A percentile compares a stretch with the other conserved stretches of the same genome.
Conservation (phyloP, 768 basidiomycete genomes). For the Pulveroboletus sp. region DNA sequence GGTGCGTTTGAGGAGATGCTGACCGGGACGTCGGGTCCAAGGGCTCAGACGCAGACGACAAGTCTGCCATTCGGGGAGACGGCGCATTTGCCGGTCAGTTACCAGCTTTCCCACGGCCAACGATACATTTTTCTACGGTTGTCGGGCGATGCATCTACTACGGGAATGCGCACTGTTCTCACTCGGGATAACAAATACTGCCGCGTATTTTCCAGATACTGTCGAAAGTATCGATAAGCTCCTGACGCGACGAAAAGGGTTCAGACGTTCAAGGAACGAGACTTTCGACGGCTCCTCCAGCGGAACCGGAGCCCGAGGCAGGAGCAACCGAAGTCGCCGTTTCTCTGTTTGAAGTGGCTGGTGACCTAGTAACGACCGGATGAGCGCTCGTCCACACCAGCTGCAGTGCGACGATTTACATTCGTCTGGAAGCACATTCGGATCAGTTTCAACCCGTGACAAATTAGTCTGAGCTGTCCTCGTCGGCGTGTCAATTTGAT, state of each 20-base stretch:
- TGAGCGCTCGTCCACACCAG: background rate
- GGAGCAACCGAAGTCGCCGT: background rate
- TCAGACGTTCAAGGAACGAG: constrained; percentile 8
- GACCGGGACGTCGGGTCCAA: constrained; percentile 12
- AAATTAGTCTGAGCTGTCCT: background rate
- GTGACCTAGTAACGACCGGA: constrained; percentile 3
- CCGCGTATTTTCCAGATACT: background rate
- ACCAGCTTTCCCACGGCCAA: constrained; percentile 16
- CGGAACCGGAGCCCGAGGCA: constrained; percentile 1
- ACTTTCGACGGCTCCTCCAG: background rate
- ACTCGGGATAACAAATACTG: background rate
- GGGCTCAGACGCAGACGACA: constrained; percentile 19
- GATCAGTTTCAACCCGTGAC: background rate
- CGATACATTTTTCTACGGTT: constrained; percentile 6
- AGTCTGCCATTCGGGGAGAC: constrained; percentile 29
- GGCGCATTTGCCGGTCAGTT: background rate
- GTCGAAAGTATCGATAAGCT: background rate
- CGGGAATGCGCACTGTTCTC: constrained; percentile 7
- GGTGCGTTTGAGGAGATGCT: constrained; percentile 9
- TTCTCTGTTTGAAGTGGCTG: background rate
- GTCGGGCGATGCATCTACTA: constrained; percentile 9
- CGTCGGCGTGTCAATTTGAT: background rate
- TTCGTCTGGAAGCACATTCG: background rate
- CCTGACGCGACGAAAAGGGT: constrained; percentile 9
- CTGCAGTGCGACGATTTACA: constrained; percentile 2